Conservation (phyloP, 2,329 filamentous ascomycete species). For the Calonectria hawksworthii region DNA sequence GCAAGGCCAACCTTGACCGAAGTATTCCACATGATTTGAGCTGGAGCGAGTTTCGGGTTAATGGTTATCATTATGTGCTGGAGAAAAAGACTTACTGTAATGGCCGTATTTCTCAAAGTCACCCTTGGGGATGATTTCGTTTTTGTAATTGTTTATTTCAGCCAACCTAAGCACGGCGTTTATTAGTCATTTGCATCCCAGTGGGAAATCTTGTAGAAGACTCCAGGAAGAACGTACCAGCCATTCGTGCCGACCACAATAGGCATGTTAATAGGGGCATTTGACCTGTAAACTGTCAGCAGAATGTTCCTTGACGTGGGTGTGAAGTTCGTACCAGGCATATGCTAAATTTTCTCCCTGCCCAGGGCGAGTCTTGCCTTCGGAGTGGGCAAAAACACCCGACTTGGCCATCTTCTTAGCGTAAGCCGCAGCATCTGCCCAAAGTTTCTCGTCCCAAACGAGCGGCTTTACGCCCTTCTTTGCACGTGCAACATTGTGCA, state of each 20-base stretch:
- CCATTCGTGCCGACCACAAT: conserved; percentile 31
- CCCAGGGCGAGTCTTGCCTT: conserved; percentile 10
- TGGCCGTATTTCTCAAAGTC: conserved; percentile 44
- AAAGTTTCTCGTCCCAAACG: conserved; percentile 33
- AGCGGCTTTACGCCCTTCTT: conserved; percentile 34
- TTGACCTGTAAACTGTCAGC: conserved; percentile 14
- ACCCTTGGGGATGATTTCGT: conserved; percentile 38
- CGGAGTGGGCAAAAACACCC: conserved; percentile 34
- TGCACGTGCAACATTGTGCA: conserved; percentile 36
- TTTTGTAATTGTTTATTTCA: conserved; percentile 36
- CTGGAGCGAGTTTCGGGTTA: background rate
- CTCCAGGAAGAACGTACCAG: conserved; percentile 29
- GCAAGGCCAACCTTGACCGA: conserved; percentile 51
- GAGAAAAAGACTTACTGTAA: conserved; percentile 41
- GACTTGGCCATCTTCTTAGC: conserved; percentile 38
- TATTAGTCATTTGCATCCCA: too few relatives aligned
- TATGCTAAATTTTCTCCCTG: conserved; percentile 44
- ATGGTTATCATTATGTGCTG: rapidly evolving
- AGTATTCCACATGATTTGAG: conserved; percentile 50
- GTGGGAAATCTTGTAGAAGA: background rate
- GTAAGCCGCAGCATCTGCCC: conserved; percentile 27
- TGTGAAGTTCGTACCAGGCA: conserved; percentile 24
- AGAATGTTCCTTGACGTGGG: background rate
- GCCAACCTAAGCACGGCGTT: conserved; percentile 25
- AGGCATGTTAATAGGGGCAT: conserved; percentile 30